Percentiles rank a stretch among this genome's conserved stretches.
Conservation (phyloP, 2,329 filamentous ascomycete genomes). For the Hymenoscyphus salicellus region DNA sequence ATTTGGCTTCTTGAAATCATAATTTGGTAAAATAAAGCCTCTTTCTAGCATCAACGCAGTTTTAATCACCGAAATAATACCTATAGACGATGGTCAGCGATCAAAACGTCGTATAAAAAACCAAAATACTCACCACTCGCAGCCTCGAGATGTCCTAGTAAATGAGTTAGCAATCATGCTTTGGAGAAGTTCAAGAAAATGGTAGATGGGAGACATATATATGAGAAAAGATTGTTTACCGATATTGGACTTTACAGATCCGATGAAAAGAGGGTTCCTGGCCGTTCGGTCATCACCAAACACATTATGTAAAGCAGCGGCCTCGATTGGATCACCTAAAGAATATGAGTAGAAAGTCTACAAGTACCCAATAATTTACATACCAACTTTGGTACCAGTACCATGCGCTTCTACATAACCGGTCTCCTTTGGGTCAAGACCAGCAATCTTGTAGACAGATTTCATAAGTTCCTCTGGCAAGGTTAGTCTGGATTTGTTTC, state of each 20-base stretch:
- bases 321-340: constrained; percentile 27
- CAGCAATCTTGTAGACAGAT: constrained; percentile 19
- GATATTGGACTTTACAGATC: constrained; percentile 32
- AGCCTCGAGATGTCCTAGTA: constrained; percentile 27
- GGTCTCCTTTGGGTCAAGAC: constrained; percentile 19
- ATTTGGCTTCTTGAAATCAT: constrained; percentile 40
- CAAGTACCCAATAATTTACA: background rate
- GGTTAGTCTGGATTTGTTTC: constrained; percentile 7
- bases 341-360: background rate
- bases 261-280: constrained; percentile 26
- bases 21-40: constrained; percentile 32
- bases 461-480: constrained; percentile 29
- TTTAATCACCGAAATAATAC: constrained; percentile 32
- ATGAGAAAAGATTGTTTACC: constrained; percentile 5
- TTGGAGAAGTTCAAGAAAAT: background rate
- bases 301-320: constrained; percentile 26
- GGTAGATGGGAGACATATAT: background rate
- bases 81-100: constrained; percentile 11
- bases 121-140: constrained; percentile 22
- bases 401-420: constrained; percentile 25
- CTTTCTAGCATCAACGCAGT: constrained; percentile 33
- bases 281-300: constrained; percentile 29
- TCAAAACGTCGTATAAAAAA: too few species aligned
- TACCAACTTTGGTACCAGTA: constrained; percentile 22
- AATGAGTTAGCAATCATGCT: background rate